Evolutionary conservation across 2,329 filamentous ascomycete species (phyloP), one percentile per base, ranked within the genome.

Genomic region (Huntiella bhutanensis): DNA sequence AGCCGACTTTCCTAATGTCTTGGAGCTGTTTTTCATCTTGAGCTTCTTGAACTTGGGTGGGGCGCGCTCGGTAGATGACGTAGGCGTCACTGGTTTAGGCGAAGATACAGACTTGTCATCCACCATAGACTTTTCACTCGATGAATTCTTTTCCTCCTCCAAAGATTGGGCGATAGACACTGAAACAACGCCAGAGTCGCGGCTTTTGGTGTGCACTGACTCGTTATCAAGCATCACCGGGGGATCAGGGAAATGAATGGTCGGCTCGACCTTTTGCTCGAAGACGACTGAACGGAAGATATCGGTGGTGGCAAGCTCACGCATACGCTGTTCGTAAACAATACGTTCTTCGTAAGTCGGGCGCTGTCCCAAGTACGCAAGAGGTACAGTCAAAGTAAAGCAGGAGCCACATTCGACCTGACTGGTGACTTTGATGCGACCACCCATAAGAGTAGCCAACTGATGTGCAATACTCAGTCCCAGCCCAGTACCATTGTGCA

Each of bases 401-500:
- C 75, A 81, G 36, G 82, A 85, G 11, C 87, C 86, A 8, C 76
- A 69, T 0, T 80, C 82, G 12, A 81, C 65, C 5, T 75, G 73
- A 55, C 84, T 93, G 51, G 69, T 71, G 33, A 94, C 64, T 2
- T 67, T 66, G 43, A 95, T 82, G 1, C 65, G 73, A 7, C 87
- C 87, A 43, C 77, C 78, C 84, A 95, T 93, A 12, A 94, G 64
- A 12, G 68, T 75, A 3, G 85, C 82, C 34, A 95, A 66, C 58
- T 95, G 87, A 15, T 83, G 80, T 61, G 85, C 93, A 55, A 95
- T 95, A 56, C 82, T 88, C 46, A 95, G 61, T 1, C 87, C 87
- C 1, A 94, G 65, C 3, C 87, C 87, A 1, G 87, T 94, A 12
- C 87, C 87, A 13, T 85, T 85, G 57, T 80, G 92, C 56, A 91